Conservation (phyloP, 805 yeast species). For the Ascoidea asiatica region DNA sequence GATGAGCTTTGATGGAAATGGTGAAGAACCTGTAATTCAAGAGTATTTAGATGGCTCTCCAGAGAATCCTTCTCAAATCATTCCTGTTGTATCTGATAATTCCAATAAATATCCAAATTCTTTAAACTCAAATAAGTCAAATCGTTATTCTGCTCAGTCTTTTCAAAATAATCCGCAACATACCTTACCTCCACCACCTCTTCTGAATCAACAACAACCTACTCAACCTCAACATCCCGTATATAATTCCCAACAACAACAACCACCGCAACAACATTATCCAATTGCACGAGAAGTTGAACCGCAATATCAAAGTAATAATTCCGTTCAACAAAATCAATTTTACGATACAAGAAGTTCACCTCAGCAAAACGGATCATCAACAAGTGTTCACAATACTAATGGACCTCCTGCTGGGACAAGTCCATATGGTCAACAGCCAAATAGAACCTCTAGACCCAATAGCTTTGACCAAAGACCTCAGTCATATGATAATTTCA, state of each 20-base stretch:
- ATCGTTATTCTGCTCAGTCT: not conserved
- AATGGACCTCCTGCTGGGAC: not conserved
- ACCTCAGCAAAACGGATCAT: no score
- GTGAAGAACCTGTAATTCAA: not conserved
- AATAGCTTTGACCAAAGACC: no score
- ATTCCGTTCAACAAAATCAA: not conserved
- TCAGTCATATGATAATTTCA: not conserved
- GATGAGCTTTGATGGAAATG: not conserved
- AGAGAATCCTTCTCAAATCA: no score
- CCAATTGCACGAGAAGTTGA: not conserved
- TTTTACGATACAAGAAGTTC: not conserved
- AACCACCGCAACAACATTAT: not conserved
- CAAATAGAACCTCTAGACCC: no score
- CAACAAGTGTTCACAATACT: not conserved
- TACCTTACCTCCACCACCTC: not conserved
- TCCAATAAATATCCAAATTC: slow-evolving; percentile 6
- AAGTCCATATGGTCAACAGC: not conserved
- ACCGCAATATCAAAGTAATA: no score
- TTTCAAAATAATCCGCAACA: no score
- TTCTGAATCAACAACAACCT: slow-evolving; percentile 11
- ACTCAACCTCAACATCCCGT: slow-evolving; percentile 10
- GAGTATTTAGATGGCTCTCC: no score
- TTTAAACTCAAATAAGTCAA: not conserved
- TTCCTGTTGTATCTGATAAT: slow-evolving; percentile 14
- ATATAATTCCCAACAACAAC: not conserved